These are phyloP conservation scores for Jaltomata sinuosa DNA, from an alignment of 257 asterid species.

Conservation along the genomic window DNA sequence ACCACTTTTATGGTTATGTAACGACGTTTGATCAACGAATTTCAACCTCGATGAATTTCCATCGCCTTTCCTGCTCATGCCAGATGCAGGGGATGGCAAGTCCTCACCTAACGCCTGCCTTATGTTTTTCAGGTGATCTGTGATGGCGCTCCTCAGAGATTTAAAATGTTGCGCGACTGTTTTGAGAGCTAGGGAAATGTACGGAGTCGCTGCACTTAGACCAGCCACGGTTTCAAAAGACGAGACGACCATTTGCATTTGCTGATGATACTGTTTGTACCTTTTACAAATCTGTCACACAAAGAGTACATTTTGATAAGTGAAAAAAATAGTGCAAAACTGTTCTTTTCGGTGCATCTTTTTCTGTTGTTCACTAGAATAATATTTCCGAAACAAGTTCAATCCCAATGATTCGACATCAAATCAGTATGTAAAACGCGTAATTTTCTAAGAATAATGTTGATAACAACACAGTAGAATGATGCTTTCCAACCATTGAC, in stretches of 20 bases:
- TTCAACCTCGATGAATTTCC: slow-evolving; percentile 28
- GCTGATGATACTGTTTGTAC: slow-evolving; percentile 70
- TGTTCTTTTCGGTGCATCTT: neutral
- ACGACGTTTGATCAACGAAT: slow-evolving; percentile 33
- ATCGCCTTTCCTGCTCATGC: slow-evolving; percentile 14
- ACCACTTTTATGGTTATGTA: slow-evolving; percentile 31
- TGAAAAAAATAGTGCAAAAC: neutral
- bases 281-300: slow-evolving; percentile 45
- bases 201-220: slow-evolving; percentile 63
- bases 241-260: slow-evolving; percentile 72
- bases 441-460: neutral
- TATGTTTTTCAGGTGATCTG: slow-evolving; percentile 33
- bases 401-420: neutral
- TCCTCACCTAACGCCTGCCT: slow-evolving; percentile 47
- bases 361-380: neutral
- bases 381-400: neutral
- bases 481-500: neutral
- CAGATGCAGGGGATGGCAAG: slow-evolving; percentile 26
- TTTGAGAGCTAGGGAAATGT: slow-evolving; percentile 46
- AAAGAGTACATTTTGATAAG: neutral
- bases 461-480: neutral
- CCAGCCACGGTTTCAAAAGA: slow-evolving; percentile 77
- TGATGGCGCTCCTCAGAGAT: slow-evolving; percentile 37
- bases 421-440: neutral
- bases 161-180: slow-evolving; percentile 49